Evolutionary conservation across 78 protist genomes (phyloP).

Genomic region (Dictyostelium purpureum): DNA sequence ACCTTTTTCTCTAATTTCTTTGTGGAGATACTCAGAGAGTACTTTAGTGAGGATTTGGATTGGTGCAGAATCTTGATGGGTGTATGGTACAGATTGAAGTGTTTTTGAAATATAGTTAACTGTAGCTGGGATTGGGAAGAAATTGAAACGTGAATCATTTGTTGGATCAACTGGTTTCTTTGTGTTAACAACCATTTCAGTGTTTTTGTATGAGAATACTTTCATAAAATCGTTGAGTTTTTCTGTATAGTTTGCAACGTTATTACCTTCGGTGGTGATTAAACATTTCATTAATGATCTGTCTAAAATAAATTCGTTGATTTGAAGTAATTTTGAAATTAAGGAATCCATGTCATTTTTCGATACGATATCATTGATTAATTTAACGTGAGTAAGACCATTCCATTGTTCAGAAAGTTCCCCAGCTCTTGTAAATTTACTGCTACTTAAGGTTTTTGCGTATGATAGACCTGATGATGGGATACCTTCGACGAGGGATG

Average conservation of each 20-base stretch:
- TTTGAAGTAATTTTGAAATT: background rate
- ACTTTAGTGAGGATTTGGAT: constrained; percentile 31
- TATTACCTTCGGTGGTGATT: constrained; percentile 22
- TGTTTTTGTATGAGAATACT: background rate
- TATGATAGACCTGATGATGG: constrained; percentile 62
- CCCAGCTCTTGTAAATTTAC: constrained; percentile 8
- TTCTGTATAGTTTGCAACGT: background rate
- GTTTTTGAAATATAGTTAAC: constrained; percentile 44
- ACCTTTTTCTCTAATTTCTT: constrained; percentile 92
- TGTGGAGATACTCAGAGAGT: constrained; percentile 85
- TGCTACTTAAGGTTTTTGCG: background rate
- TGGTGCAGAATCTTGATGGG: constrained; percentile 42
- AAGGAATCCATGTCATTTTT: background rate
- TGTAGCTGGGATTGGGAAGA: constrained; percentile 38
- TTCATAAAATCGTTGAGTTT: background rate
- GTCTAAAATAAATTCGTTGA: constrained; percentile 30
- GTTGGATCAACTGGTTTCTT: background rate
- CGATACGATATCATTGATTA: constrained; percentile 17
- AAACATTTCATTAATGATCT: constrained; percentile 26
- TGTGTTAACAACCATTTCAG: background rate
- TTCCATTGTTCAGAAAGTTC: constrained; percentile 32
- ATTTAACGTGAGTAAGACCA: constrained; percentile 51
- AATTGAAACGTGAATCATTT: background rate
- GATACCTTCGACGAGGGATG: constrained; percentile 35
- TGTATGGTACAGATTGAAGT: constrained; percentile 25